Evolutionary conservation across 495 filamentous ascomycete genomes (phyloP).

Genomic region (Neurospora sp.): DNA sequence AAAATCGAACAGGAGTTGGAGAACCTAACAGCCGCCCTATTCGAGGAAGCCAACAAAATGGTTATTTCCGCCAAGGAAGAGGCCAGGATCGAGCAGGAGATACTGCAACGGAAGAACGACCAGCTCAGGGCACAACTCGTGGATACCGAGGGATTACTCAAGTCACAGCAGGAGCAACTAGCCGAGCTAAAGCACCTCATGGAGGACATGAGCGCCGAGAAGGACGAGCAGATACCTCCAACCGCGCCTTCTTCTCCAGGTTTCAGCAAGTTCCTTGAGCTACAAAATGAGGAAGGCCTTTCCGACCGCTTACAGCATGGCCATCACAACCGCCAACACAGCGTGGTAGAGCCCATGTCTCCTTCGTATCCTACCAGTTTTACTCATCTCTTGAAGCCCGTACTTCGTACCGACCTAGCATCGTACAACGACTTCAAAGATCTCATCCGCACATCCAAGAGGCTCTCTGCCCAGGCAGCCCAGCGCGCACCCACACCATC

Average conservation of each 20-base stretch:
- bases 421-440: constrained; percentile 80
- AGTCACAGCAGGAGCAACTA: constrained; percentile 87
- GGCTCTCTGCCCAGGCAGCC: constrained; percentile 32
- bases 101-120: constrained; percentile 26
- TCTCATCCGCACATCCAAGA: constrained; percentile 58
- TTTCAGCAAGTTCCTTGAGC: constrained; percentile 34
- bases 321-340: constrained; percentile 32
- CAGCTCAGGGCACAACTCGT: constrained; percentile 40
- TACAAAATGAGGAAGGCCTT: constrained; percentile 23
- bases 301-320: constrained; percentile 31
- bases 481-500: constrained; percentile 9
- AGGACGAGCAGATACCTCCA: constrained; percentile 56
- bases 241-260: constrained; percentile 56
- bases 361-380: constrained; percentile 82
- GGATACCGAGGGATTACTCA: constrained; percentile 67
- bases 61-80: constrained; percentile 53
- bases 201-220: constrained; percentile 71
- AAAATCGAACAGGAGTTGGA: constrained; percentile 75
- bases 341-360: constrained; percentile 46
- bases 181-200: constrained; percentile 83
- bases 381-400: constrained; percentile 66
- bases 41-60: constrained; percentile 97
- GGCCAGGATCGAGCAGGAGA: constrained; percentile 25
- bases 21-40: constrained; percentile 76
- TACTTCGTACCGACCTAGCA: constrained; percentile 70